These are phyloP conservation scores for Magnaporthiopsis incrustans DNA, from an alignment of 2,329 filamentous ascomycete species.

Conservation along the genomic window DNA sequence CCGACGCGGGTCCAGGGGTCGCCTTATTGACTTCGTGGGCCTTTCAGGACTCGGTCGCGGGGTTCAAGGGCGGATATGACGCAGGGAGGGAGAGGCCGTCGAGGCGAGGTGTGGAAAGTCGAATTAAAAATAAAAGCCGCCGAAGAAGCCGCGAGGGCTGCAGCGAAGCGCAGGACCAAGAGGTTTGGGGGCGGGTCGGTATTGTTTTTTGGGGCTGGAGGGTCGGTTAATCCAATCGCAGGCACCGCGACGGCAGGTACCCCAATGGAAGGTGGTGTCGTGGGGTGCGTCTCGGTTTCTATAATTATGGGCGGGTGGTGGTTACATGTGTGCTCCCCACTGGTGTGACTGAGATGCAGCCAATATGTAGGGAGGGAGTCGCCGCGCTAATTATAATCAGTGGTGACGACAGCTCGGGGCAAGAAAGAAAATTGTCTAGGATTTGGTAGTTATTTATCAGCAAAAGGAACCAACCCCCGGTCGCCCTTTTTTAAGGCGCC, in stretches of 20 bases:
- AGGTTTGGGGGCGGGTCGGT: background rate
- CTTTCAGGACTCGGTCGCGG: background rate
- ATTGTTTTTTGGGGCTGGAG: background rate
- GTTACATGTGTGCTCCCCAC: slow-evolving; percentile 7
- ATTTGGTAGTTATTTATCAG: background rate
- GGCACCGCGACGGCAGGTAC: background rate
- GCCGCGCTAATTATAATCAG: background rate
- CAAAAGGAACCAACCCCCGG: background rate
- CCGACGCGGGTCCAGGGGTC: background rate
- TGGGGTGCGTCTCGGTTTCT: slow-evolving; percentile 3
- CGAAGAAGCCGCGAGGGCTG: background rate
- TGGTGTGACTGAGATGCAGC: background rate
- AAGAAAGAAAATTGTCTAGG: background rate
- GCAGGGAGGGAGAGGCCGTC: background rate
- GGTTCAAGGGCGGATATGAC: background rate
- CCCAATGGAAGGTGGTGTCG: too few species aligned
- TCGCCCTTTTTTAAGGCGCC: background rate
- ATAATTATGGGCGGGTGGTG: slow-evolving; percentile 5
- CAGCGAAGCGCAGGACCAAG: background rate
- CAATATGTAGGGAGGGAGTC: too few species aligned
- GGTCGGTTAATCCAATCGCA: background rate
- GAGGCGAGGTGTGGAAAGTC: background rate
- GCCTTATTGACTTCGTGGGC: background rate
- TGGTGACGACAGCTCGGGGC: background rate
- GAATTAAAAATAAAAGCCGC: background rate